Evolutionary conservation across 805 yeast genomes (phyloP).

Genomic region (Soucietia sequanensis): DNA sequence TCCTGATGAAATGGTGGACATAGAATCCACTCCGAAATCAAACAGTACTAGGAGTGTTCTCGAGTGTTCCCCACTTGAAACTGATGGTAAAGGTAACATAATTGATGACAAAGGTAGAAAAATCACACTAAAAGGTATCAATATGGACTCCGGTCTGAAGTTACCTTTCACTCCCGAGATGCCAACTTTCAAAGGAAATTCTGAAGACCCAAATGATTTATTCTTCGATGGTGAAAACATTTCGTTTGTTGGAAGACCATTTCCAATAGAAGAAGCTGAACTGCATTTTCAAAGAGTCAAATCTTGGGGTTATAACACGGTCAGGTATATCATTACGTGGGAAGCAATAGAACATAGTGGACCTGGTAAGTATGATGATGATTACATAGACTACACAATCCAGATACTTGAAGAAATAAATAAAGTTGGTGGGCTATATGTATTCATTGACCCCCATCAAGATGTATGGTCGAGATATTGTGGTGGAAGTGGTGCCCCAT

Average conservation of each 20-base stretch:
- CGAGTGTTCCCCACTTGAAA: conserved; percentile 19
- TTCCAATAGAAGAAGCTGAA: conserved; percentile 70
- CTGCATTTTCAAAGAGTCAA: conserved; percentile 68
- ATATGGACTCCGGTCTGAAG: conserved; percentile 73
- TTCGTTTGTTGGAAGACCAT: conserved; percentile 82
- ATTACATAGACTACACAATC: conserved; percentile 68
- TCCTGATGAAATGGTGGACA: conserved; percentile 14
- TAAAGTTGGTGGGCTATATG: conserved; percentile 69
- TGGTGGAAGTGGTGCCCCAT: conserved; percentile 93
- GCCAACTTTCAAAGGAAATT: conserved; percentile 39
- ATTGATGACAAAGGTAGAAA: conserved; percentile 55
- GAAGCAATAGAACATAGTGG: conserved; percentile 89
- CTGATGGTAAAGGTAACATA: conserved; percentile 52
- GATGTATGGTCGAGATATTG: conserved; percentile 89
- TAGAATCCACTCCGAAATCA: conserved; percentile 8
- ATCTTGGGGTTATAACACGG: conserved; percentile 76
- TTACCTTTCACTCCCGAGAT: conserved; percentile 59
- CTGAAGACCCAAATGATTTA: conserved; percentile 34
- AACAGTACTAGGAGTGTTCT: conserved; percentile 9
- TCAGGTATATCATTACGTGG: conserved; percentile 82
- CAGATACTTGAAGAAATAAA: conserved; percentile 57
- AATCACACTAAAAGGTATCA: conserved; percentile 75
- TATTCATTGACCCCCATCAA: conserved; percentile 86
- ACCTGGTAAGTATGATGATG: conserved; percentile 79
- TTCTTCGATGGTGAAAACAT: conserved; percentile 73